Conservation (phyloP, 1,284 basidiomycete genomes). For the Fomitopsis palustris region DNA sequence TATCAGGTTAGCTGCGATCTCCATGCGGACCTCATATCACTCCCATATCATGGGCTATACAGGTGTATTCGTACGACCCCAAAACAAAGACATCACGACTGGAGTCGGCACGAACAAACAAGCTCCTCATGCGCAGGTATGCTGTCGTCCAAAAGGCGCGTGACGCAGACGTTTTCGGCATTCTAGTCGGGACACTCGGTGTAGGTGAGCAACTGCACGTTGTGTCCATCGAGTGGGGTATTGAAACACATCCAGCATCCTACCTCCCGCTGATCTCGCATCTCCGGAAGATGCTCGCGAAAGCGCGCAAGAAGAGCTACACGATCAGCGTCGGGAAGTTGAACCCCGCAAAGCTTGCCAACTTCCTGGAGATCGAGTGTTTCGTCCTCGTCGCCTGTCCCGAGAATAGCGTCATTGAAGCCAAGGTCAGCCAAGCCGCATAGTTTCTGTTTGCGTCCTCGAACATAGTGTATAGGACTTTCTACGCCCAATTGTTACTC, state of each 20-base stretch:
- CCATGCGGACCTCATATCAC: neutral
- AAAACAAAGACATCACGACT: slow-evolving; percentile 40
- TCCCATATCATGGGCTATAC: neutral
- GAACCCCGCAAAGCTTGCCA: slow-evolving; percentile 93
- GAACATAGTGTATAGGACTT: slow-evolving; percentile 64
- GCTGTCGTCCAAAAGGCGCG: slow-evolving; percentile 86
- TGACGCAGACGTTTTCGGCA: slow-evolving; percentile 92
- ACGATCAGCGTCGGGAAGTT: slow-evolving; percentile 95
- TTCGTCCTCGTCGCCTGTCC: slow-evolving; percentile 94
- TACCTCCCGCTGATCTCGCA: slow-evolving; percentile 82
- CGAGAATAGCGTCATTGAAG: slow-evolving; percentile 88
- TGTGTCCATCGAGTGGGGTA: neutral
- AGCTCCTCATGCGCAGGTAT: slow-evolving; percentile 90
- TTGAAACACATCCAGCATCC: slow-evolving; percentile 44
- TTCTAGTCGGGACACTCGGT: slow-evolving; percentile 93
- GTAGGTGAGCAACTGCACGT: slow-evolving; percentile 50
- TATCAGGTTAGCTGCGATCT: slow-evolving; percentile 34
- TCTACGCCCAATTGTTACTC: slow-evolving; percentile 88
- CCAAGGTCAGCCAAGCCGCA: slow-evolving; percentile 48
- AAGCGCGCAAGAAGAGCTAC: slow-evolving; percentile 83
- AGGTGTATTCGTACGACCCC: slow-evolving; percentile 83
- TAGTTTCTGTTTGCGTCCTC: neutral
- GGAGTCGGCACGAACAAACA: slow-evolving; percentile 71
- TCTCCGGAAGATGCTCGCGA: slow-evolving; percentile 64
- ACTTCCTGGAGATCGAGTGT: slow-evolving; percentile 96